Percentiles rank a stretch among this genome's conserved stretches.
Evolutionary conservation across 495 filamentous ascomycete species (phyloP).

Genomic region (Talaromyces trachyspermus): DNA sequence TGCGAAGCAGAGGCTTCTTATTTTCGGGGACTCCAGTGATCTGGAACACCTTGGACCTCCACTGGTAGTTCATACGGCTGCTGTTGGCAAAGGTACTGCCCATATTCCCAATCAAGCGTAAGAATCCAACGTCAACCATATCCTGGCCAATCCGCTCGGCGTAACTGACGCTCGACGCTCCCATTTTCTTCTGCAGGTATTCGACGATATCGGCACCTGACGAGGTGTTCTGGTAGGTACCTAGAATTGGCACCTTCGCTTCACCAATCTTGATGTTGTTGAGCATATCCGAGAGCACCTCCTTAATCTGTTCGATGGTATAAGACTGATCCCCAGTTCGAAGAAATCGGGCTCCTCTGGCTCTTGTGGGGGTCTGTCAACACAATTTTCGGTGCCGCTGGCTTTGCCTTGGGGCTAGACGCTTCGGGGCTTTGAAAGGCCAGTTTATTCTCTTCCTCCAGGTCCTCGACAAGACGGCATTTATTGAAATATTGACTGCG

Average conservation of each 20-base stretch:
- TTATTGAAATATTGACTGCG: constrained; percentile 98
- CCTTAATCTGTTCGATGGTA: constrained; percentile 77
- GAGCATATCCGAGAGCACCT: constrained; percentile 80
- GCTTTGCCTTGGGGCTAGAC: constrained; percentile 36
- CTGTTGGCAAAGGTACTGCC: constrained; percentile 96
- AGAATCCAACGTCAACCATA: constrained; percentile 75
- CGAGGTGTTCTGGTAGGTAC: constrained; percentile 88
- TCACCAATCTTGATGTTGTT: constrained; percentile 80
- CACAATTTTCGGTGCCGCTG: constrained; percentile 56
- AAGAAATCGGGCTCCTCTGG: constrained; percentile 66
- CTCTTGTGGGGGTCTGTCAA: constrained; percentile 46
- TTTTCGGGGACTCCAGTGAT: constrained; percentile 80
- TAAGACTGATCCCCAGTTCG: constrained; percentile 89
- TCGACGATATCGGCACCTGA: constrained; percentile 88
- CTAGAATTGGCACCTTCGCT: constrained; percentile 88
- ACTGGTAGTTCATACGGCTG: constrained; percentile 94
- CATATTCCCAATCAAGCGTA: constrained; percentile 87
- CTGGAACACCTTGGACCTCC: constrained; percentile 87
- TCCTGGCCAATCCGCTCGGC: constrained; percentile 93
- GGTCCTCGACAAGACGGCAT: constrained; percentile 88
- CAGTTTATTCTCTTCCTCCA: constrained; percentile 97
- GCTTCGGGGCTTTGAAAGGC: constrained; percentile 81
- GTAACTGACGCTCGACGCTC: constrained; percentile 72
- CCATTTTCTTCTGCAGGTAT: constrained; percentile 85
- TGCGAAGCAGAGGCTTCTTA: constrained; percentile 62